Evolutionary conservation across 192 early-diverging fungal species (phyloP).

Genomic region (Coemansia sp.): DNA sequence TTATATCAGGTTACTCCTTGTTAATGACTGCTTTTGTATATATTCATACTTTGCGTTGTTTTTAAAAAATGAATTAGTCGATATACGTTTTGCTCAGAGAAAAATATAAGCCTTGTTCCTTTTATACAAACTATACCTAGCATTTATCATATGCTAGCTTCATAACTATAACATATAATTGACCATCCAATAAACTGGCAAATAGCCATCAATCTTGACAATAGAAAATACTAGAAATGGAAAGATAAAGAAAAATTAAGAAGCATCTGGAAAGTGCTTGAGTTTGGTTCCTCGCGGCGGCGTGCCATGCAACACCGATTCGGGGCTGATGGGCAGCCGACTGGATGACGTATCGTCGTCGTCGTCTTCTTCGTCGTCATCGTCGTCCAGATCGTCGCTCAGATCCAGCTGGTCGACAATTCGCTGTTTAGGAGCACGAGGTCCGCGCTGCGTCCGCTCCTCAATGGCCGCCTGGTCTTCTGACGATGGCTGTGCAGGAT

Average conservation of each 20-base stretch:
- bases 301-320: slow-evolving; percentile 38
- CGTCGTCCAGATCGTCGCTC: slow-evolving; percentile 15
- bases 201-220: background rate
- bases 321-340: slow-evolving; percentile 7
- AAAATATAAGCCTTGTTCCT: background rate
- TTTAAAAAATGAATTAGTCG: no score
- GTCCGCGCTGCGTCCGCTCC: background rate
- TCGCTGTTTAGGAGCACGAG: slow-evolving; percentile 10
- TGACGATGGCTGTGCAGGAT: background rate
- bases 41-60: no score
- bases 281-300: slow-evolving; percentile 40
- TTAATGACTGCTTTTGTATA: no score
- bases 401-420: slow-evolving; percentile 32
- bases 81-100: no score
- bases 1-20: no score
- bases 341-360: slow-evolving; percentile 21
- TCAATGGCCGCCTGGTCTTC: background rate
- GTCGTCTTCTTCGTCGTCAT: slow-evolving; percentile 41
- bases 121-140: background rate
- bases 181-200: background rate
- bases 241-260: slow-evolving; percentile 7
- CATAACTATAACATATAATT: background rate
- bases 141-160: background rate
- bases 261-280: slow-evolving; percentile 18
- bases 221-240: background rate